phyloP scores from a whole-genome alignment of 1,284 basidiomycete genomes.

The Chalciporus sp. region DNA sequence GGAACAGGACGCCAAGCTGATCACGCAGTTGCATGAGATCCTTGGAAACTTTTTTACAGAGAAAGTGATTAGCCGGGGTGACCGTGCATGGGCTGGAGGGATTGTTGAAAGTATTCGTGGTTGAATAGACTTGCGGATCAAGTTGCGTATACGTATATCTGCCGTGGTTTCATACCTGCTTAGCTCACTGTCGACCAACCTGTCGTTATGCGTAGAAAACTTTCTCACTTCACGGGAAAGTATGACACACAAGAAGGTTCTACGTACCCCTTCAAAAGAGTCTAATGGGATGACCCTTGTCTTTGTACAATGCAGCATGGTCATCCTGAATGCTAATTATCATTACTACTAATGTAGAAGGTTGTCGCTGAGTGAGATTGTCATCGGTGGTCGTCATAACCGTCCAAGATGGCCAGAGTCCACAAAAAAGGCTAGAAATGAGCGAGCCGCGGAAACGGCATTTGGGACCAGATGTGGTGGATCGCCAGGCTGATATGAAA shows the following conservation, averaged over 20 bases:
- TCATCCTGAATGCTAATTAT: neutral
- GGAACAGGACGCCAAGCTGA: slow-evolving; percentile 48
- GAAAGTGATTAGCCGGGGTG: slow-evolving; percentile 45
- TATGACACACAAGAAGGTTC: too few species aligned
- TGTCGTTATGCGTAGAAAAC: too few species aligned
- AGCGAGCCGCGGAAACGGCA: too few species aligned
- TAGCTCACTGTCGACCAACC: too few species aligned
- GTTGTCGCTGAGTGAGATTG: neutral
- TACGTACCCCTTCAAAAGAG: too few species aligned
- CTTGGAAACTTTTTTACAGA: slow-evolving; percentile 67
- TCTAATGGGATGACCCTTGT: neutral
- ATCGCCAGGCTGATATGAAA: slow-evolving; percentile 9
- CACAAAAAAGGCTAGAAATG: neutral
- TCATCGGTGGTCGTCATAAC: neutral
- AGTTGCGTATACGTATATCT: neutral
- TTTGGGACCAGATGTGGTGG: neutral
- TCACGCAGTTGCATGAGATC: slow-evolving; percentile 50
- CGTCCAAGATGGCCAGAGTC: neutral
- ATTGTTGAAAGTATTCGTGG: slow-evolving; percentile 44
- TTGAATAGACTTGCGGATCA: slow-evolving; percentile 9
- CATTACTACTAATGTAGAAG: neutral
- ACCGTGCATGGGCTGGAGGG: slow-evolving; percentile 61
- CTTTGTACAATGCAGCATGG: neutral
- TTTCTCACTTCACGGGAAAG: too few species aligned
- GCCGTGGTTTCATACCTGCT: neutral